Evolutionary conservation across 2,329 filamentous ascomycete species (phyloP).

Genomic region (Dothiorella sarmentorum): DNA sequence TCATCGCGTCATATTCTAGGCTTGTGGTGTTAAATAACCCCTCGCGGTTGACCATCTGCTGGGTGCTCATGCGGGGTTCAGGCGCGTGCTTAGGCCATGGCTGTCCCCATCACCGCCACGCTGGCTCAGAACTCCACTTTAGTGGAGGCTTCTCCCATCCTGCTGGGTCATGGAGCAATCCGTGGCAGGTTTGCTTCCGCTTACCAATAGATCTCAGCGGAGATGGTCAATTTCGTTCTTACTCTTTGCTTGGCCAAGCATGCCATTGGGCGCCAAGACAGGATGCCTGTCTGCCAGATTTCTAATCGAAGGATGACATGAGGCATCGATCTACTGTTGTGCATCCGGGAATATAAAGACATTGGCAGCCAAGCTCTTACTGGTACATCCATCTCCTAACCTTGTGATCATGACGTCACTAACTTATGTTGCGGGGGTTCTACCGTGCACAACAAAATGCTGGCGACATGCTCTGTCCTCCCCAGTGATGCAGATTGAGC

Average conservation of each 20-base stretch:
- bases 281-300: background rate
- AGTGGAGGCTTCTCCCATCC: background rate
- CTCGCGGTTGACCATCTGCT: background rate
- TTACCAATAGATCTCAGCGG: background rate
- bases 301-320: background rate
- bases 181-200: background rate
- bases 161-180: background rate
- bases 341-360: too few relatives aligned
- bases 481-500: too few relatives aligned
- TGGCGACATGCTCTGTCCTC: too few relatives aligned
- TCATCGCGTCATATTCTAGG: background rate
- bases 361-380: background rate
- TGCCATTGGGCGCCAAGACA: background rate
- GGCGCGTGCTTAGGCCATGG: background rate
- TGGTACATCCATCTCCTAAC: background rate
- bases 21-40: background rate
- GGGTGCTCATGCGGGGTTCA: constrained; percentile 9
- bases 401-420: background rate
- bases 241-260: background rate
- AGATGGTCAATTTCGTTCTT: background rate
- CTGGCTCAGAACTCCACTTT: background rate
- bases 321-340: too few relatives aligned
- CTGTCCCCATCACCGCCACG: background rate
- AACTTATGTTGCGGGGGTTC: too few relatives aligned
- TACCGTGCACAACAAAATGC: too few relatives aligned